Percentiles rank a stretch among this genome's conserved stretches.
Evolutionary conservation across 2,329 filamentous ascomycete genomes (phyloP).

Genomic region (Hypocreales sp.): DNA sequence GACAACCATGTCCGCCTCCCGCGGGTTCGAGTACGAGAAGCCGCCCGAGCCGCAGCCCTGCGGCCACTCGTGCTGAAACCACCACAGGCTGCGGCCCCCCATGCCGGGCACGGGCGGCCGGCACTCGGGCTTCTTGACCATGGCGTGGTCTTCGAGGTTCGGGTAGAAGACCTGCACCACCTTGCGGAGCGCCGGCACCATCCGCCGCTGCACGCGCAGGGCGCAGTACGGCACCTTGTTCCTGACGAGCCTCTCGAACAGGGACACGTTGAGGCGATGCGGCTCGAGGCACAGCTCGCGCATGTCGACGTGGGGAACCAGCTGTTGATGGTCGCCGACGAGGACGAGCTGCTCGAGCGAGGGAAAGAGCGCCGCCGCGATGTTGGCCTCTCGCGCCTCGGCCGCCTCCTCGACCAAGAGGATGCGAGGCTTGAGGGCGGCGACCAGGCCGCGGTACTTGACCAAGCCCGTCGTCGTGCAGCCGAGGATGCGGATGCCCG

Average conservation of each 20-base stretch:
- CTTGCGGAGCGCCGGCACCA: conserved; percentile 28
- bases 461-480: conserved; percentile 67
- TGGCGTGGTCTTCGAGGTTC: conserved; percentile 25
- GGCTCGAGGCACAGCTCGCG: conserved; percentile 41
- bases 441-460: conserved; percentile 61
- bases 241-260: conserved; percentile 66
- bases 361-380: conserved; percentile 33
- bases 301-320: conserved; percentile 54
- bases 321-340: conserved; percentile 68
- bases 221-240: conserved; percentile 47
- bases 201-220: conserved; percentile 51
- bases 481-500: conserved; percentile 36
- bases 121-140: conserved; percentile 15
- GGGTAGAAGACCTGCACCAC: conserved; percentile 33
- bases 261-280: conserved; percentile 54
- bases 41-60: conserved; percentile 48
- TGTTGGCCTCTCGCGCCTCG: conserved; percentile 53
- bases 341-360: conserved; percentile 38
- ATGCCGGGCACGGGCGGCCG: conserved; percentile 30
- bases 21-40: conserved; percentile 47
- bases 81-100: conserved; percentile 20
- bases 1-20: conserved; percentile 64
- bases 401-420: conserved; percentile 70
- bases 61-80: conserved; percentile 37
- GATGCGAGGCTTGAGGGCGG: conserved; percentile 48